Percentiles rank a stretch among this genome's conserved stretches.
Evolutionary conservation across 2,329 filamentous ascomycete genomes (phyloP).

Genomic region (Leptosphaerulina australis): DNA sequence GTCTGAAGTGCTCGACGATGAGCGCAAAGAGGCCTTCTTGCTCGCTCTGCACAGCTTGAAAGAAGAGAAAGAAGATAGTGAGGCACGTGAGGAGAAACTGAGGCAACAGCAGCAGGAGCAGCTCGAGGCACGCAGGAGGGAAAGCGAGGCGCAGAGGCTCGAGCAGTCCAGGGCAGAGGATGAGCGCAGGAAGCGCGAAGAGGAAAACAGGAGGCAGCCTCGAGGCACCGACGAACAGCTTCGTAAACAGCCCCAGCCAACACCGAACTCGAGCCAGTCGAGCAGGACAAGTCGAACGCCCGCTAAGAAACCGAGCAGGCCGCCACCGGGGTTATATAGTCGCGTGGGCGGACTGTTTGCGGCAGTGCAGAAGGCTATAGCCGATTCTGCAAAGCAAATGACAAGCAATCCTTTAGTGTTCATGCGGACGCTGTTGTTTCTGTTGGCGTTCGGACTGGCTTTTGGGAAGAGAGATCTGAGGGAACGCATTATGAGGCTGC

Average conservation of each 20-base stretch:
- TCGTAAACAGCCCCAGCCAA: conserved; percentile 26
- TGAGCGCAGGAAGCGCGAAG: conserved; percentile 47
- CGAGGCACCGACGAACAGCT: not conserved
- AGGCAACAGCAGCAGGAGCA: conserved; percentile 66
- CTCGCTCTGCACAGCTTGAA: conserved; percentile 82
- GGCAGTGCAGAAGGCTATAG: conserved; percentile 57
- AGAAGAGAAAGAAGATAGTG: conserved; percentile 80
- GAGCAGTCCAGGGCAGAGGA: conserved; percentile 54
- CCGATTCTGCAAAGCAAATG: conserved; percentile 58
- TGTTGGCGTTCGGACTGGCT: conserved; percentile 77
- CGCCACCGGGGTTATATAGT: conserved; percentile 48
- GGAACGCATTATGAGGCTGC: conserved; percentile 71
- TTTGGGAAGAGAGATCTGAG: conserved; percentile 76
- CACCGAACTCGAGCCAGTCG: conserved; percentile 35
- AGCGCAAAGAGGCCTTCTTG: conserved; percentile 85
- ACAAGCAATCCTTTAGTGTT: conserved; percentile 62
- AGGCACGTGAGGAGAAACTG: conserved; percentile 66
- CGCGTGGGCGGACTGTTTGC: conserved; percentile 54
- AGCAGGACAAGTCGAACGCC: conserved; percentile 36
- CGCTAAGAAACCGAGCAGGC: conserved; percentile 40
- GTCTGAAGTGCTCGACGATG: conserved; percentile 87
- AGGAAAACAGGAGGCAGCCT: conserved; percentile 38
- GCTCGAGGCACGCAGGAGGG: conserved; percentile 56
- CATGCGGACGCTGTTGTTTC: conserved; percentile 73
- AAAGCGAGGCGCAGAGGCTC: conserved; percentile 45